Base-by-base conservation (phyloP, 495 filamentous ascomycete genomes). In the Trichoderma gamsii region DNA sequence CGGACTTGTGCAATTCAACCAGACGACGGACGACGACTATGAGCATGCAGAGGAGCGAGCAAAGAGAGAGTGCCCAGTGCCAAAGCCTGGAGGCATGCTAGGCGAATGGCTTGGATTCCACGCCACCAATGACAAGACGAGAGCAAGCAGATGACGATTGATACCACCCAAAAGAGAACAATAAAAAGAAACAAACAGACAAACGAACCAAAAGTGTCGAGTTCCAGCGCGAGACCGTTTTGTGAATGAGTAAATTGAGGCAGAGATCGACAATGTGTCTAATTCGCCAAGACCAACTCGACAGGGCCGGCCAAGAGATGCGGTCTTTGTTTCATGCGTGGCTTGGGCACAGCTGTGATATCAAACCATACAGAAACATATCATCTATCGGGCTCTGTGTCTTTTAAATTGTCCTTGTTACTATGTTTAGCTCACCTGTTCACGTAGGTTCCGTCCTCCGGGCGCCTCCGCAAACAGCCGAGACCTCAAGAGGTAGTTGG, bases 11-110 rank as follows among this genome's bases (percentile, higher is more conserved):
- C 75, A 73, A 52, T 74, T 76, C 63, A 64, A 67, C 65, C 65
- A 69, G 23, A 68, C 32, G 41, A 69, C 41, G 59, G 70, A 67
- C n/a, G 70, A 70, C 18, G 69, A 69, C 13, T 56, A 63, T 65
- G 66, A 67, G 23, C 32, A 35, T 35, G 52, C 63, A 32, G 65
- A 66, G 59, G 63, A 70, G 35, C 68, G 70, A 73, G 67, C 72
- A 41, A 81, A 76, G 74, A 77, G 80, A 65, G 83, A 93, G 75
- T 97, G 92, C 72, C 92, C 92, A 0, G 88, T 97, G 2, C 92
- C 92, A 4, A 96, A 96, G 73, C 92, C 92, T 0, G 80, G 84
- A 21, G 92, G 91, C 12, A 75, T 91, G 15, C 77, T 95, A 66
- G 90, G 90, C 25, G 84, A 90, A 74, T 72, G 93, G 49, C 77